Percentiles rank a stretch among this genome's conserved stretches.
Evolutionary conservation across 2,329 filamentous ascomycete species (phyloP).

Genomic region (Aspergillus pseudoviridinutans): DNA sequence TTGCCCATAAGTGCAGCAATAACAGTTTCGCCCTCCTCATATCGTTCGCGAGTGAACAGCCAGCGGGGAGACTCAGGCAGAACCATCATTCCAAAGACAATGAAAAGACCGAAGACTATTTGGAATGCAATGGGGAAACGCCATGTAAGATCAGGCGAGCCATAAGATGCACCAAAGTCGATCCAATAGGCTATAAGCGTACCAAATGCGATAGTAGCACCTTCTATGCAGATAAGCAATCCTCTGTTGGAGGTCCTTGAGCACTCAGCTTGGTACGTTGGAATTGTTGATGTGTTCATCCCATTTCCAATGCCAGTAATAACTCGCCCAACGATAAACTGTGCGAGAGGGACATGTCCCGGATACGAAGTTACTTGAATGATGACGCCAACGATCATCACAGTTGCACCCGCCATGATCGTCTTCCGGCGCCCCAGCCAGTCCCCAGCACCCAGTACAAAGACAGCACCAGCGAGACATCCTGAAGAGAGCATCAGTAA

Average conservation of each 20-base stretch:
- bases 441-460: slow-evolving; percentile 34
- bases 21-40: slow-evolving; percentile 47
- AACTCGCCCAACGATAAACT: slow-evolving; percentile 51
- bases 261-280: slow-evolving; percentile 53
- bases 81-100: slow-evolving; percentile 41
- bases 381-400: slow-evolving; percentile 43
- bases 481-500: slow-evolving; percentile 8
- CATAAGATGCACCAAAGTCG: slow-evolving; percentile 44
- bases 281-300: slow-evolving; percentile 54
- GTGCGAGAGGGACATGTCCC: slow-evolving; percentile 38
- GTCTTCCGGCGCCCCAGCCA: slow-evolving; percentile 40
- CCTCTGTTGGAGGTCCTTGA: slow-evolving; percentile 55
- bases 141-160: slow-evolving; percentile 39
- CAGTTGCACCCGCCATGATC: slow-evolving; percentile 54
- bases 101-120: slow-evolving; percentile 46
- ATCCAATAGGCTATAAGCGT: slow-evolving; percentile 52
- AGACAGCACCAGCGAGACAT: slow-evolving; percentile 37
- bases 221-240: slow-evolving; percentile 58
- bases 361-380: slow-evolving; percentile 34
- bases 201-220: slow-evolving; percentile 50
- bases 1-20: slow-evolving; percentile 48
- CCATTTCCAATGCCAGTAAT: slow-evolving; percentile 54
- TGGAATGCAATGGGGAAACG: slow-evolving; percentile 54
- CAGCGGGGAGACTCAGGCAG: slow-evolving; percentile 46
- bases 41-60: slow-evolving; percentile 43